Evolutionary conservation across 2,329 filamentous ascomycete genomes (phyloP).

Genomic region (Fusarium sambucinum): DNA sequence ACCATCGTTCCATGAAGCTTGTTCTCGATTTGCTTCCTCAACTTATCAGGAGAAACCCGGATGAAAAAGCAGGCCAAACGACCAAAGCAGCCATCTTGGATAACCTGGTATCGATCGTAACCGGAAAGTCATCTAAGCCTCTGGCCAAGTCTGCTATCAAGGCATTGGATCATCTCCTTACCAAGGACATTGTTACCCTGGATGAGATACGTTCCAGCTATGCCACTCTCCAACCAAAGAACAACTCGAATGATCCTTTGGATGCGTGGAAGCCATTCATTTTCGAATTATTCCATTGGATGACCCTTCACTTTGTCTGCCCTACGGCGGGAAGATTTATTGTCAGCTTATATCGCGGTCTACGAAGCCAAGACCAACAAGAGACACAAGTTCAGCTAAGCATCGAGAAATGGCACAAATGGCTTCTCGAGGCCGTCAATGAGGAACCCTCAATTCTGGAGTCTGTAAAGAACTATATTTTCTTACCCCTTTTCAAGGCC

Average conservation of each 20-base stretch:
- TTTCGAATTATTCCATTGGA: slow-evolving; percentile 65
- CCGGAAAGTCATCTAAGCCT: slow-evolving; percentile 70
- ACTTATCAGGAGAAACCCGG: slow-evolving; percentile 64
- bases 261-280: slow-evolving; percentile 65
- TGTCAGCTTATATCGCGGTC: slow-evolving; percentile 65
- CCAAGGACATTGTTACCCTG: slow-evolving; percentile 68
- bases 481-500: slow-evolving; percentile 71
- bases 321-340: slow-evolving; percentile 72
- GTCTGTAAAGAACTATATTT: slow-evolving; percentile 73
- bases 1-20: slow-evolving; percentile 72
- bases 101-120: slow-evolving; percentile 69
- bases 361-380: slow-evolving; percentile 52
- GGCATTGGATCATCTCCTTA: slow-evolving; percentile 73
- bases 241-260: slow-evolving; percentile 18
- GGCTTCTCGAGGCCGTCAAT: slow-evolving; percentile 65
- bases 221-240: slow-evolving; percentile 52
- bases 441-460: slow-evolving; percentile 67
- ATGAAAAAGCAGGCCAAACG: slow-evolving; percentile 51
- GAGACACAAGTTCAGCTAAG: slow-evolving; percentile 47
- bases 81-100: slow-evolving; percentile 62
- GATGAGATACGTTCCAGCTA: slow-evolving; percentile 61
- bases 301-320: slow-evolving; percentile 68
- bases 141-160: slow-evolving; percentile 78
- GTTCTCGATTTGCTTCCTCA: slow-evolving; percentile 69
- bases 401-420: slow-evolving; percentile 65